A percentile compares a stretch with the other conserved stretches of the same genome.
Conservation (phyloP, 2,329 filamentous ascomycete genomes). For the Paraphoma chrysanthemicola region DNA sequence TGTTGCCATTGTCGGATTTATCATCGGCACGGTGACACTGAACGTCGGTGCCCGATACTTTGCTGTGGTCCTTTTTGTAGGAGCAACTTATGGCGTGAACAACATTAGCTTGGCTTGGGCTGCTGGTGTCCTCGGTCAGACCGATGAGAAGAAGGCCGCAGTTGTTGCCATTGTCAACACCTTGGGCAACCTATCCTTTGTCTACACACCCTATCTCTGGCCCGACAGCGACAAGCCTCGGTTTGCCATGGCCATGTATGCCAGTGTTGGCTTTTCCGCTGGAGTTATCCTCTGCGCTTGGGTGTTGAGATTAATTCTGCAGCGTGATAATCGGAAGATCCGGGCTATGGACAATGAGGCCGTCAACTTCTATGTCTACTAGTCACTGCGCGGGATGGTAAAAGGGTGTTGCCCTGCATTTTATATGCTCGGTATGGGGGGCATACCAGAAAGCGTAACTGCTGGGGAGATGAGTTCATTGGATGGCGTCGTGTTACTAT, state of each 20-base stretch:
- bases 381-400: not conserved
- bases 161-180: conserved; percentile 51
- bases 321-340: conserved; percentile 19
- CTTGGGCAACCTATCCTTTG: conserved; percentile 47
- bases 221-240: conserved; percentile 24
- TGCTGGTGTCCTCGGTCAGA: conserved; percentile 47
- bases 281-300: conserved; percentile 20
- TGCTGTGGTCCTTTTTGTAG: conserved; percentile 41
- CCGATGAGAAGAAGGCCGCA: conserved; percentile 51
- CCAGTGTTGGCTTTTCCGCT: conserved; percentile 24
- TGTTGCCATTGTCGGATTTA: conserved; percentile 38
- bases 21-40: conserved; percentile 31
- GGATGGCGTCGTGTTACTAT: too few relatives aligned
- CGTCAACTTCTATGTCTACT: conserved; percentile 20
- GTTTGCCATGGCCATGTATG: conserved; percentile 24
- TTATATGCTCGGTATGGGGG: not conserved
- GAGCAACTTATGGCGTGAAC: conserved; percentile 39
- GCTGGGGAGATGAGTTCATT: not conserved
- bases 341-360: conserved; percentile 12
- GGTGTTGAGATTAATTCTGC: conserved; percentile 8
- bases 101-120: conserved; percentile 26
- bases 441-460: not conserved
- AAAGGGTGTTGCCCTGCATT: not conserved
- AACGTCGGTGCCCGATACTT: conserved; percentile 42
- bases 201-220: conserved; percentile 43